phyloP scores from a whole-genome alignment of 2,329 filamentous ascomycete genomes.

The Diaporthe citri region DNA sequence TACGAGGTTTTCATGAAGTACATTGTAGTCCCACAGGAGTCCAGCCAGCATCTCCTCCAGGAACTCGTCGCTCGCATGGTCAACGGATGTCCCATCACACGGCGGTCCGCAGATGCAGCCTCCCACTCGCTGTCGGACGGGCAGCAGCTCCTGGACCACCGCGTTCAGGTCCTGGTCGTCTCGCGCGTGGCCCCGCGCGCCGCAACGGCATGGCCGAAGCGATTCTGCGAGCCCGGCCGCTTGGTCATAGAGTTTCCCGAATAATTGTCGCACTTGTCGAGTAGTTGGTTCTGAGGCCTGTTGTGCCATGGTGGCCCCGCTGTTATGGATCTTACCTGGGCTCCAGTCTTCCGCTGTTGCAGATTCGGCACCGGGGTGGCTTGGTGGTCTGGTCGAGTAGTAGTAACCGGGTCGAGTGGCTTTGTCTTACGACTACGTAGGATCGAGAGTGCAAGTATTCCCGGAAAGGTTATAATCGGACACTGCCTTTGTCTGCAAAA shows the following conservation, averaged over 20 bases:
- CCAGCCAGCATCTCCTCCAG: not conserved
- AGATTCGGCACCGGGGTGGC: not conserved
- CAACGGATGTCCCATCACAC: not conserved
- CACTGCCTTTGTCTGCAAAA: not conserved
- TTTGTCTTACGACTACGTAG: not conserved
- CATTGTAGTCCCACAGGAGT: not conserved
- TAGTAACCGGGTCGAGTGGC: not conserved
- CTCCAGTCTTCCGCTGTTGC: not conserved
- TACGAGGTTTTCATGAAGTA: not conserved
- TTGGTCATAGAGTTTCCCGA: not conserved
- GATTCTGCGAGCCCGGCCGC: not conserved
- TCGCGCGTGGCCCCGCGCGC: too few relatives aligned
- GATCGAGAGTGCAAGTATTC: not conserved
- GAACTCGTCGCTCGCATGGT: not conserved
- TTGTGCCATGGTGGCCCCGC: not conserved
- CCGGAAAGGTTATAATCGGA: not conserved
- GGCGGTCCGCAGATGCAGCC: not conserved
- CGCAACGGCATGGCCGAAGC: not conserved
- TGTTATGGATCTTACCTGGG: too few relatives aligned
- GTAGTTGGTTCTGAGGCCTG: not conserved
- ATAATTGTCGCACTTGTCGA: not conserved
- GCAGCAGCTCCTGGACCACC: not conserved
- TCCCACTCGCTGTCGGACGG: not conserved
- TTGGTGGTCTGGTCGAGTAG: not conserved
- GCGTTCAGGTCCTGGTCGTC: not conserved